Conservation (phyloP, 2,329 filamentous ascomycete species). For the Ophiostoma montium region DNA sequence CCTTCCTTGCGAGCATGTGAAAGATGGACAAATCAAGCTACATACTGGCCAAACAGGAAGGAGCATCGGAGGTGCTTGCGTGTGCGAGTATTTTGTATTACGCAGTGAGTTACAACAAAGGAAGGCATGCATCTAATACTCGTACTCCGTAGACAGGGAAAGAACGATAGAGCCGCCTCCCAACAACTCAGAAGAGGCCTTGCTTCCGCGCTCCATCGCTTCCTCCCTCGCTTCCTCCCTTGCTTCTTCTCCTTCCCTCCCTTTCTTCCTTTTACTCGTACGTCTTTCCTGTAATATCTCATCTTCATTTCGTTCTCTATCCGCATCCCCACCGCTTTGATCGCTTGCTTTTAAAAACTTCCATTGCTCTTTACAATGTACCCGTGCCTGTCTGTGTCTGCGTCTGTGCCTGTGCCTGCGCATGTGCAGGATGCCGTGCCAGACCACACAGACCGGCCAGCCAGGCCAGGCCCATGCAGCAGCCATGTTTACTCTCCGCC, state of each 20-base stretch:
- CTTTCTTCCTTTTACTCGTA: no score
- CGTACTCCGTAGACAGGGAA: background rate
- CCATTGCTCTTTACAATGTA: no score
- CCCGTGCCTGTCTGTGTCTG: no score
- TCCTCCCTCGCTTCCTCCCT: no score
- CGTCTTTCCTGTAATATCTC: no score
- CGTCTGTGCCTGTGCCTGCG: no score
- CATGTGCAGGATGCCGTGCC: background rate
- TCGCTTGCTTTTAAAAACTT: no score
- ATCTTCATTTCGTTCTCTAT: no score
- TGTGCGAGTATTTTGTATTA: background rate
- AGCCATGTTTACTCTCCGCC: background rate
- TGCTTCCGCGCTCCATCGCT: no score
- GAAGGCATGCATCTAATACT: no score
- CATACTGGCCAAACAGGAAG: slow-evolving; percentile 4
- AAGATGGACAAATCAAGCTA: background rate
- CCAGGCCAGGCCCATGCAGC: background rate
- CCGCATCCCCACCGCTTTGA: no score
- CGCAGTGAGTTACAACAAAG: slow-evolving; percentile 1
- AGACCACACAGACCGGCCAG: background rate
- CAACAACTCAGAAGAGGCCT: background rate
- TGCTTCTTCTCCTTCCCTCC: no score
- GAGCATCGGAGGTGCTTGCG: background rate
- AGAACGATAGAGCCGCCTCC: background rate
- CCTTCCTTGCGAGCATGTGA: background rate